A percentile compares a stretch with the other conserved stretches of the same genome.
phyloP scores from a whole-genome alignment of 2,329 filamentous ascomycete genomes.

The Rhynchosporium secalis region DNA sequence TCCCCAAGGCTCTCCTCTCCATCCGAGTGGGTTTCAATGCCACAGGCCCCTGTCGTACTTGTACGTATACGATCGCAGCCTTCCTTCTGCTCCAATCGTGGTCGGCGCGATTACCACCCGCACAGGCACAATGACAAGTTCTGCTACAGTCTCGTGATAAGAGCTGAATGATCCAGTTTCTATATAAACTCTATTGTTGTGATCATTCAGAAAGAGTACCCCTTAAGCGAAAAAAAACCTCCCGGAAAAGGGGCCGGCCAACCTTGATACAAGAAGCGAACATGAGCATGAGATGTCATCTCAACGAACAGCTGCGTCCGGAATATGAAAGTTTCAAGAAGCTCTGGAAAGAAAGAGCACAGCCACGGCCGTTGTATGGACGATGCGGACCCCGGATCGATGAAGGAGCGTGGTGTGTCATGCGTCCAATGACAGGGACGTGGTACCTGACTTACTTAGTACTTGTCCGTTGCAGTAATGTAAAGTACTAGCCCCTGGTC shows the following conservation, averaged over 20 bases:
- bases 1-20: background rate
- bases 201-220: too few relatives aligned
- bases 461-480: too few relatives aligned
- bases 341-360: background rate
- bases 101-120: background rate
- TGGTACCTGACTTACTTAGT: conserved; percentile 7
- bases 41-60: background rate
- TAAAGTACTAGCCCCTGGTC: conserved; percentile 8
- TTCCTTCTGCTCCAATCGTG: background rate
- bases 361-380: conserved; percentile 4
- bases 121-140: conserved; percentile 4
- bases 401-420: background rate
- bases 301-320: conserved; percentile 7
- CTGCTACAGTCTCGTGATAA: background rate
- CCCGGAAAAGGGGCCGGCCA: background rate
- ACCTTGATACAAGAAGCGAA: background rate
- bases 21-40: background rate
- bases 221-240: background rate
- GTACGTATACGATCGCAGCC: background rate
- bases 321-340: background rate
- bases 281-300: background rate
- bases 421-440: conserved; percentile 1
- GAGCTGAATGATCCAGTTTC: background rate
- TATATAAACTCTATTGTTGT: background rate
- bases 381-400: conserved; percentile 12